Evolutionary conservation across 169 alveolate genomes (phyloP).

Genomic region (Plasmodium gallinaceum): DNA sequence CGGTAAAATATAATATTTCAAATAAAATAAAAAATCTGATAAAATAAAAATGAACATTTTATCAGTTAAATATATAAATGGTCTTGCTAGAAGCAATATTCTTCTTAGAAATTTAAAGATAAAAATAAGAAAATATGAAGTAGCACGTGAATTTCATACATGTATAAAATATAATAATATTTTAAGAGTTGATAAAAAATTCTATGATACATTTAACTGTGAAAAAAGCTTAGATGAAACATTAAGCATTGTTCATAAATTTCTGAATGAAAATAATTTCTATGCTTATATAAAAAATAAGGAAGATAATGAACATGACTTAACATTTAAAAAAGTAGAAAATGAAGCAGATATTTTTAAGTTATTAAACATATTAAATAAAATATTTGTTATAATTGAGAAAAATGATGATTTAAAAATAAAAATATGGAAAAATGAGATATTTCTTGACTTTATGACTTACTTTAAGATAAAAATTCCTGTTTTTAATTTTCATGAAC

Average conservation of each 20-base stretch:
- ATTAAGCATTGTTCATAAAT: constrained; percentile 21
- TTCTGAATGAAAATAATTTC: constrained; percentile 49
- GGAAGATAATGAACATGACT: not conserved
- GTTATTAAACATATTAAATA: constrained; percentile 39
- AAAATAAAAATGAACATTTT: not conserved
- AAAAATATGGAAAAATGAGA: constrained; percentile 40
- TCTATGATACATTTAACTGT: not conserved
- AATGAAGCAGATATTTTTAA: constrained; percentile 58
- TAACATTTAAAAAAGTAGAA: constrained; percentile 1
- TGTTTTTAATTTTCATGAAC: constrained; percentile 34
- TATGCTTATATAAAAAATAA: constrained; percentile 21
- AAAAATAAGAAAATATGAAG: not conserved
- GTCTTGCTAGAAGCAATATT: not conserved
- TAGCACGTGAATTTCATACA: not conserved
- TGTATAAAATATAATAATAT: not conserved
- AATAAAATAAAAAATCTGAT: not conserved
- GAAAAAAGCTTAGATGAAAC: constrained; percentile 13
- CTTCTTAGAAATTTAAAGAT: not conserved
- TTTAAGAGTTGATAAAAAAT: not conserved
- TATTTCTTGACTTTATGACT: constrained; percentile 32
- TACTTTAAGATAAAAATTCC: constrained; percentile 50
- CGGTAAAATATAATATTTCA: too few species aligned
- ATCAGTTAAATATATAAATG: not conserved
- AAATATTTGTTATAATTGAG: constrained; percentile 33
- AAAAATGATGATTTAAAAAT: constrained; percentile 30